Conservation (phyloP, 106 monocot species). For the Cymbidium sinense region DNA sequence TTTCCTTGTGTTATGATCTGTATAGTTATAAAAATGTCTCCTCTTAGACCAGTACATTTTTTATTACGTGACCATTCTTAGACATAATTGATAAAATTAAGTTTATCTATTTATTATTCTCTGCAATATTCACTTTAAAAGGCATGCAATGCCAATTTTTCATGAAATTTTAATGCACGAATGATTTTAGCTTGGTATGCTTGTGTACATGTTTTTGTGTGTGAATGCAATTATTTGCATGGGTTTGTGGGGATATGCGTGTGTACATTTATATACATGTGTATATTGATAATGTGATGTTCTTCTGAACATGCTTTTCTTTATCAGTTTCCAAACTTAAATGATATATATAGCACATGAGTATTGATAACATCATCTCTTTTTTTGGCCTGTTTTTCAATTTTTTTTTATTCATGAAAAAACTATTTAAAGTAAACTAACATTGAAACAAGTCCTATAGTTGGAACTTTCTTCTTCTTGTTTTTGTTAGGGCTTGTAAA, state of each 20-base stretch:
- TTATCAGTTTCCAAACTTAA: neutral
- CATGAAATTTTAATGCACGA: too few relatives aligned
- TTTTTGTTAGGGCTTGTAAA: neutral
- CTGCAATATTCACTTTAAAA: neutral
- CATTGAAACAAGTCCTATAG: neutral
- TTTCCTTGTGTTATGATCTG: neutral
- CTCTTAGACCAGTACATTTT: neutral
- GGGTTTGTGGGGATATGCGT: too few relatives aligned
- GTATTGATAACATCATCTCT: neutral
- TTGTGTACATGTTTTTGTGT: too few relatives aligned
- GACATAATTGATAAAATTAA: neutral
- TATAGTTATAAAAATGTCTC: neutral
- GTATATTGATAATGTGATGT: neutral
- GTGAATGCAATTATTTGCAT: too few relatives aligned
- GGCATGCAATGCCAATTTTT: too few relatives aligned
- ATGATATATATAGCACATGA: neutral
- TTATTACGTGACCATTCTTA: neutral
- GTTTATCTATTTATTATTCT: neutral
- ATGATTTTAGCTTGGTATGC: too few relatives aligned
- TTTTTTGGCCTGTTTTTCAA: neutral
- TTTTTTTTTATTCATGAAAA: neutral
- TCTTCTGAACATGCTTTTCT: constrained; percentile 1
- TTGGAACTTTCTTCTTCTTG: neutral
- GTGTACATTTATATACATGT: neutral
- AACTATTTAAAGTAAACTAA: neutral